Base-by-base conservation (phyloP, 805 yeast species). In the Candida coquimbonensis region DNA sequence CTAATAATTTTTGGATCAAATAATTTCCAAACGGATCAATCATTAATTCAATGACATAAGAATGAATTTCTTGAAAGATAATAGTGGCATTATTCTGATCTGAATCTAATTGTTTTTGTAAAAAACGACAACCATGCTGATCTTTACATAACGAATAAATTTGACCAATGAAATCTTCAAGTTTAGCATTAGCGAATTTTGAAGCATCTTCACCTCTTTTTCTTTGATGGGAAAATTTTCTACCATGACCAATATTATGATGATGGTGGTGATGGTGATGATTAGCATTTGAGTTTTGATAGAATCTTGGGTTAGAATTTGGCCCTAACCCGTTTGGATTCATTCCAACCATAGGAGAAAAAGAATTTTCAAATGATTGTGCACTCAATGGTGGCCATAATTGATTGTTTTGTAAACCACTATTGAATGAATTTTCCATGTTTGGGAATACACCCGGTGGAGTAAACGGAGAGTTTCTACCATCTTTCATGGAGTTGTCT, bases 21-120 rank as follows among this genome's bases (percentile, higher is more conserved):
- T 93, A 93, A 63, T 93, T 93, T n/a, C 99, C 99, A 69, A 93
- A 93, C 7, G 98, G 96, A 64, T 90, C 96, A 46, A 73, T 77
- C 98, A 93, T 91, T 51, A 93, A 72, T 62, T 88, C 96, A 44
- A 87, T 83, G 47, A 88, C 82, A 54, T 87, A 83, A 34, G 75
- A 68, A 53, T 80, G 77, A 38, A 88, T 85, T 62, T 93, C 96
- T 47, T 79, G 78, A 66, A 88, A 90, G 40, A 93, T 87, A 59
- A 80, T 68, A 29, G 83, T 75, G 9, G 90, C 83, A 13, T 85
- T 87, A 41, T 72, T 67, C n/a, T 69, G 64, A 11, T 77, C 75
- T 39, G 73, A 62, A 55, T 88, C 96, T 53, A 93, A 72, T 62
- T 89, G 95, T 51, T 84, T 79, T 66, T 91, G 99, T 51, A 91